Conservation (phyloP, 2,329 filamentous ascomycete species). For the Domatiomyces globalis region DNA sequence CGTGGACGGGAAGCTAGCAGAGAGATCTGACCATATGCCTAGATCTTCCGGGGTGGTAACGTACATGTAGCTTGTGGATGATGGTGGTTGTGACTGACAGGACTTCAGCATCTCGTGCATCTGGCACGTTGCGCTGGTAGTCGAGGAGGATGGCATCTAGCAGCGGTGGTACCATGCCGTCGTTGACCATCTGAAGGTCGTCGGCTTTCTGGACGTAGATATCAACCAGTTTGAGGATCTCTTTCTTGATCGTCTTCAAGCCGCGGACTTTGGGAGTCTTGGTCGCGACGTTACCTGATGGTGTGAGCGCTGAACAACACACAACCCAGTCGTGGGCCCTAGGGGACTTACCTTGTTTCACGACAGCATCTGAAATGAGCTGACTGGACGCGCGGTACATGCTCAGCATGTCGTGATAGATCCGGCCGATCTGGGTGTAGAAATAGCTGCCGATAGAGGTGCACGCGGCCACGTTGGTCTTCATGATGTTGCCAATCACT, state of each 20-base stretch:
- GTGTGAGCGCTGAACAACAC: constrained; percentile 15
- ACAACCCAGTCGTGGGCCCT: too few relatives aligned
- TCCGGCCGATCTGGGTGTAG: constrained; percentile 91
- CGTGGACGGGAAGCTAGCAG: constrained; percentile 11
- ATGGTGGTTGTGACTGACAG: constrained; percentile 96
- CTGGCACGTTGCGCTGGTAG: constrained; percentile 92
- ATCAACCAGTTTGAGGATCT: constrained; percentile 95
- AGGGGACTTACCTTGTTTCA: constrained; percentile 62
- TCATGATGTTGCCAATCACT: constrained; percentile 99
- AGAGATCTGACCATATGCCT: constrained; percentile 35
- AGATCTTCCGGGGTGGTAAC: constrained; percentile 43
- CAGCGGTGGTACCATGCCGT: constrained; percentile 88
- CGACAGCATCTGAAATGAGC: constrained; percentile 86
- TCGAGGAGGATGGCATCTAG: constrained; percentile 87
- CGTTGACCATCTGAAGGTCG: constrained; percentile 81
- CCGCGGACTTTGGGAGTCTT: constrained; percentile 96
- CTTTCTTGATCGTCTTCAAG: constrained; percentile 95
- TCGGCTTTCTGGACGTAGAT: constrained; percentile 97
- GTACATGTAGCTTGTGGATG: constrained; percentile 87
- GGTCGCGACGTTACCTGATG: constrained; percentile 69
- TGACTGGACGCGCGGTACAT: constrained; percentile 98
- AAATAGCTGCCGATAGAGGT: constrained; percentile 94
- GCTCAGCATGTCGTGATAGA: constrained; percentile 96
- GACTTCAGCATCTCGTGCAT: constrained; percentile 90
- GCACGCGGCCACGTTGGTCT: constrained; percentile 98